Percentiles rank a stretch among this genome's conserved stretches.
Evolutionary conservation across 2,329 filamentous ascomycete genomes (phyloP).

Genomic region (Paracamarosporium sp.): DNA sequence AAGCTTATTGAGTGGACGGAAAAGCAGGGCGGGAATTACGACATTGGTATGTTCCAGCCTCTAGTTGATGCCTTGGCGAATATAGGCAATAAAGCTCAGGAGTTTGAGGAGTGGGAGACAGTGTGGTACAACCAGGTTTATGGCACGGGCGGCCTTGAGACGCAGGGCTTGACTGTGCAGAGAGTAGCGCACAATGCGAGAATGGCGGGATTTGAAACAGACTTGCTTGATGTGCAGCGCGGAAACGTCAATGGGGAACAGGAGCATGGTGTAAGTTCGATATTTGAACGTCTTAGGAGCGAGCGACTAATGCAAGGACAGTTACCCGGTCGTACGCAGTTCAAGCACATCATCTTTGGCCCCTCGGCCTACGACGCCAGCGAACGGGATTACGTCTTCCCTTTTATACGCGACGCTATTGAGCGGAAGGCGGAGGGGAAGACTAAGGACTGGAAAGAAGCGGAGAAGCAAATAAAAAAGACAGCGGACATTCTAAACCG

Average conservation of each 20-base stretch:
- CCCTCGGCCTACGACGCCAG: constrained; percentile 70
- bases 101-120: constrained; percentile 78
- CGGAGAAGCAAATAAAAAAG: constrained; percentile 73
- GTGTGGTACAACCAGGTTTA: constrained; percentile 78
- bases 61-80: constrained; percentile 69
- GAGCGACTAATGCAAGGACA: constrained; percentile 21
- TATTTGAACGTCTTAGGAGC: neutral
- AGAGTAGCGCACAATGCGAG: constrained; percentile 80
- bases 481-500: constrained; percentile 71
- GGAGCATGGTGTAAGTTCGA: constrained; percentile 67
- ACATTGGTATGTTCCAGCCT: constrained; percentile 61
- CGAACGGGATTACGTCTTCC: constrained; percentile 65
- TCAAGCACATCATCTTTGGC: constrained; percentile 90
- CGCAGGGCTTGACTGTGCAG: constrained; percentile 68
- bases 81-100: constrained; percentile 65
- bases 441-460: constrained; percentile 67
- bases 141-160: constrained; percentile 77
- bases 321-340: constrained; percentile 86
- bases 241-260: constrained; percentile 51
- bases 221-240: constrained; percentile 76
- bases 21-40: constrained; percentile 52
- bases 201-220: constrained; percentile 81
- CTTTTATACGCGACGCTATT: constrained; percentile 83
- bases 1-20: constrained; percentile 71
- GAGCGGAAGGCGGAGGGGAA: constrained; percentile 55